Evolutionary conservation across 2,329 filamentous ascomycete species (phyloP), one percentile per base, ranked within the genome.

Genomic region (Stenocarpella maydis): DNA sequence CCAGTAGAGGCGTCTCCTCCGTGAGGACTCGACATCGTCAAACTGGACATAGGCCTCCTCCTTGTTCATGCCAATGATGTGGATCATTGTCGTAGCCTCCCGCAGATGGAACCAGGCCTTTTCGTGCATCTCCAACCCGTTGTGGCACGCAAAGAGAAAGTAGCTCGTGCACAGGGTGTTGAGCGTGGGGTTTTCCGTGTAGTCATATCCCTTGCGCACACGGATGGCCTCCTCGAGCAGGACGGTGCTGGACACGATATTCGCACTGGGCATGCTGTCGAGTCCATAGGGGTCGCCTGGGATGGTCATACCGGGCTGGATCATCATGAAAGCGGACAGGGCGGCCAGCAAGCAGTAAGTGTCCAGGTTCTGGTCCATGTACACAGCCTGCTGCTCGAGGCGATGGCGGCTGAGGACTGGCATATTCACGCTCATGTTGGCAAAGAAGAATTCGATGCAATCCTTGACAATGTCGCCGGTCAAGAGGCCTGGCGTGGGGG

Each of bases 41-140:
- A 87, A 86, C 66, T 87, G 84, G 52, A 84, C 74, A 76, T 93
- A 94, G 10, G 85, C 82, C 26, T 88, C 86, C 74, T 91, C 89
- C 77, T 88, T 88, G 75, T 86, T 83, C 86, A 91, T 87, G 65
- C 84, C 84, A 34, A 83, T 78, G 74, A 91, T 86, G 74, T 89
- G 85, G 34, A 87, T 84, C 78, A 95, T 83, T 7, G 92, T 94
- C 1, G 89, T 91, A 7, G 91, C 91, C 79, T 96, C 92, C 31
- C 92, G 89, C 12, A 95, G 82, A 77, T 93, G 89, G 76, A 90
- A 94, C 92, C 92, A 95, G 1, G 92, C 92, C 77, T 90, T 90
- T 72, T 92, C 89, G 77, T 94, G 91, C 77, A 90, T 84, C 72
- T 94, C 91, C 55, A 93, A 81, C 45, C 88, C 90, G 71, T 91